Evolutionary conservation across 2,329 filamentous ascomycete species (phyloP).

Genomic region (Hirsutella thompsonii): DNA sequence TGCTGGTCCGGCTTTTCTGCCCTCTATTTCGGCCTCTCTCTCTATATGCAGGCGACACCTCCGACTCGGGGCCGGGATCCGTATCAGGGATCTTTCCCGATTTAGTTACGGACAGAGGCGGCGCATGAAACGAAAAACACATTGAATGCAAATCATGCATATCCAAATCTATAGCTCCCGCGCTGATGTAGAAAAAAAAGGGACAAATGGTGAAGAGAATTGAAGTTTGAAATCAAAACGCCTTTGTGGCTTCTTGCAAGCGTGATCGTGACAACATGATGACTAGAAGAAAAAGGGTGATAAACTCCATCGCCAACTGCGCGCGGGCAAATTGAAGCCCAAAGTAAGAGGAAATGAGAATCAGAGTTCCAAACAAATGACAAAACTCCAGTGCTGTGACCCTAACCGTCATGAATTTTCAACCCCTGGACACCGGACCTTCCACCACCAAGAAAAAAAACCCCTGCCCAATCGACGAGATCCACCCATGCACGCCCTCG

Average conservation of each 20-base stretch:
- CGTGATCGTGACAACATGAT: background rate
- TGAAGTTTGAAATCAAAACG: background rate
- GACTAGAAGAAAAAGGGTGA: background rate
- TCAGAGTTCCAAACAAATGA: background rate
- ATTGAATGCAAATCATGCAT: slow-evolving; percentile 1
- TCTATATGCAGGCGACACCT: background rate
- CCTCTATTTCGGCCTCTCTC: background rate
- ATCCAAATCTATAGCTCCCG: slow-evolving; percentile 1
- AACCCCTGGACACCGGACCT: slow-evolving; percentile 1
- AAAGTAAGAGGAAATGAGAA: background rate
- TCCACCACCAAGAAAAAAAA: background rate
- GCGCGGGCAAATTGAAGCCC: background rate
- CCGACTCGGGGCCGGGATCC: too few species aligned
- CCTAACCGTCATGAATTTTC: slow-evolving; percentile 1
- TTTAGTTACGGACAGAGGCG: too few species aligned
- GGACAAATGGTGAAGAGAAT: too few species aligned
- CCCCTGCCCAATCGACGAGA: background rate
- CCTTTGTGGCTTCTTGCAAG: background rate
- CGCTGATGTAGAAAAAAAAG: background rate
- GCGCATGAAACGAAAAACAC: too few species aligned
- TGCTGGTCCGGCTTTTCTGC: background rate
- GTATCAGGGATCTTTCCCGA: too few species aligned
- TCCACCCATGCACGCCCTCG: background rate
- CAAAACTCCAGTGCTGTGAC: background rate
- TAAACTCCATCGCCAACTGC: background rate